phyloP scores from a whole-genome alignment of 1,139 yeast genomes.

The Geotrichum histeridarum region DNA sequence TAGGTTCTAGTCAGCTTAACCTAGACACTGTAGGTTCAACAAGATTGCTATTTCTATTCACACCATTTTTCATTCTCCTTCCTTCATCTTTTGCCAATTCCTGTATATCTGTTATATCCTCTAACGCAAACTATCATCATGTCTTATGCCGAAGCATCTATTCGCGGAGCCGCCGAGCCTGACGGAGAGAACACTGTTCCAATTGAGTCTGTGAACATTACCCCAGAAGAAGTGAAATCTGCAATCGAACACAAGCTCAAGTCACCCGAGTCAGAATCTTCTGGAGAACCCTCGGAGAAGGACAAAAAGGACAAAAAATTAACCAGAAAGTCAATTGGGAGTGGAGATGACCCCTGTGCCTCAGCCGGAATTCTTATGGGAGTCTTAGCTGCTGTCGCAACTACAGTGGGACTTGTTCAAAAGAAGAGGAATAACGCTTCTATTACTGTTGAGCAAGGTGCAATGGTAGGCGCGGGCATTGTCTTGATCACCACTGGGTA shows the following conservation, averaged over 20 bases:
- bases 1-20: too few relatives aligned
- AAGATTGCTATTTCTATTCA: too few relatives aligned
- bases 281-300: slow-evolving; percentile 15
- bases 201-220: slow-evolving; percentile 23
- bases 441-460: slow-evolving; percentile 2
- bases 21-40: too few relatives aligned
- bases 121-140: background rate
- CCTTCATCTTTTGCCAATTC: too few relatives aligned
- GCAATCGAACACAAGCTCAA: slow-evolving; percentile 12
- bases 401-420: slow-evolving; percentile 12
- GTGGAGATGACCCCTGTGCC: slow-evolving; percentile 8
- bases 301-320: slow-evolving; percentile 6
- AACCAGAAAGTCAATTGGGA: background rate
- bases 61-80: too few relatives aligned
- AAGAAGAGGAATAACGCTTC: background rate
- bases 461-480: slow-evolving; percentile 7
- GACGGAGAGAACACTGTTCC: slow-evolving; percentile 23
- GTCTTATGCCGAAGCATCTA: slow-evolving; percentile 23
- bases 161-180: slow-evolving; percentile 21
- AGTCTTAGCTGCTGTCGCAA: slow-evolving; percentile 6
- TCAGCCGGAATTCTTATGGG: slow-evolving; percentile 8
- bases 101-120: too few relatives aligned
- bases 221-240: slow-evolving; percentile 16
- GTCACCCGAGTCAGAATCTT: slow-evolving; percentile 2
- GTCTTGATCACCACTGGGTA: slow-evolving; percentile 5